phyloP scores from a whole-genome alignment of 768 basidiomycete genomes.

The Pleurotus sapidus region DNA sequence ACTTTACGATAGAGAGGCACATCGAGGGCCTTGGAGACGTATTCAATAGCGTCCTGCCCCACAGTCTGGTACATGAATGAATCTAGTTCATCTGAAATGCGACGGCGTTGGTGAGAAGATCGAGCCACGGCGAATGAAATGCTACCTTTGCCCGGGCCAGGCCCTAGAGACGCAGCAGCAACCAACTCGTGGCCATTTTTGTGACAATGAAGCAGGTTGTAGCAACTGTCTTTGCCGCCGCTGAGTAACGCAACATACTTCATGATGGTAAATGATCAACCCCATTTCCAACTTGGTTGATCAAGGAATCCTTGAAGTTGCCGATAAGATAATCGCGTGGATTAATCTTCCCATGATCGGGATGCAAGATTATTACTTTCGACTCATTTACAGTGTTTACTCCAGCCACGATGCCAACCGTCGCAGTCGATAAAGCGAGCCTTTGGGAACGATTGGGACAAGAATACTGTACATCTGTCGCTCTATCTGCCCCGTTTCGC shows the following conservation, averaged over 20 bases:
- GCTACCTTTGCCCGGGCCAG: constrained; percentile 80
- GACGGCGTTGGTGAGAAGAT: constrained; percentile 19
- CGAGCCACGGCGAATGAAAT: constrained; percentile 13
- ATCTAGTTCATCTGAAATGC: constrained; percentile 87
- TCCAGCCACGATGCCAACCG: constrained; percentile 74
- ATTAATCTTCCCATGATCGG: constrained; percentile 31
- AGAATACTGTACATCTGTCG: constrained; percentile 62
- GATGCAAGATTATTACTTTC: neutral
- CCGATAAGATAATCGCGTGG: constrained; percentile 9
- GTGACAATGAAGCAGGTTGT: constrained; percentile 87
- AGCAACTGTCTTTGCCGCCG: constrained; percentile 98
- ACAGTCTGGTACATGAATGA: constrained; percentile 99
- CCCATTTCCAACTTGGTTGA: constrained; percentile 1
- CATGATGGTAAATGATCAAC: constrained; percentile 41
- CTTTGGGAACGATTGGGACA: constrained; percentile 85
- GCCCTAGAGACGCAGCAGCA: constrained; percentile 86
- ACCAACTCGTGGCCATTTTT: constrained; percentile 84
- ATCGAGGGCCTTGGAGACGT: constrained; percentile 80
- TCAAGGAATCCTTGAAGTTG: constrained; percentile 15
- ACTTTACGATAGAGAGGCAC: constrained; percentile 82
- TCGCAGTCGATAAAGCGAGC: constrained; percentile 94
- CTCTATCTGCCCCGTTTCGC: neutral
- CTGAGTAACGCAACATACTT: constrained; percentile 93
- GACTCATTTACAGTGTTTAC: constrained; percentile 2
- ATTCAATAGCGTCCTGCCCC: constrained; percentile 88